Conservation (phyloP, 2,329 filamentous ascomycete genomes). For the Zymoseptoria passerinii region DNA sequence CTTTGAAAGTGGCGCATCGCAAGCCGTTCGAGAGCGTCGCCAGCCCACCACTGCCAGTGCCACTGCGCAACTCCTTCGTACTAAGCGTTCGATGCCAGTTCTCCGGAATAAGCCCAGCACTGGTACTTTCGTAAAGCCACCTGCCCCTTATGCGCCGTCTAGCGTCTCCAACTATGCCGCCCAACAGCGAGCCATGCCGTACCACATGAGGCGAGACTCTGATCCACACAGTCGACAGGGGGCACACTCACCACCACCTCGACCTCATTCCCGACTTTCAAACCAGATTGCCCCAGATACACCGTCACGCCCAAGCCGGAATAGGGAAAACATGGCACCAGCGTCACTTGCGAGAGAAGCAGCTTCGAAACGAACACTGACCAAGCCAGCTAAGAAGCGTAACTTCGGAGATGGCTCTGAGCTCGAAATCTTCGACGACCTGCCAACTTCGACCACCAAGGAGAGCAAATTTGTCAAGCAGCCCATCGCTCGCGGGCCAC, state of each 20-base stretch:
- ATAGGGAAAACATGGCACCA: conserved; percentile 37
- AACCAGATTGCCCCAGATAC: conserved; percentile 43
- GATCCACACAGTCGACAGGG: conserved; percentile 46
- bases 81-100: conserved; percentile 53
- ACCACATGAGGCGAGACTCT: conserved; percentile 74
- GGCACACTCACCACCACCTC: conserved; percentile 38
- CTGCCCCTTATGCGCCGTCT: conserved; percentile 69
- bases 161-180: conserved; percentile 65
- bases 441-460: conserved; percentile 74
- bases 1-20: conserved; percentile 76
- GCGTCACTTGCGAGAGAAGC: conserved; percentile 45
- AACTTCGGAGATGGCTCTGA: conserved; percentile 90
- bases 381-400: conserved; percentile 58
- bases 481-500: conserved; percentile 59
- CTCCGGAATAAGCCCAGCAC: conserved; percentile 39
- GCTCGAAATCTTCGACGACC: conserved; percentile 85
- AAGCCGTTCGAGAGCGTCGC: conserved; percentile 50
- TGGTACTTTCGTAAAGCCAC: conserved; percentile 52
- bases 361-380: conserved; percentile 60
- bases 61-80: conserved; percentile 42
- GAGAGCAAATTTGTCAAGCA: conserved; percentile 79
- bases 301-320: conserved; percentile 35
- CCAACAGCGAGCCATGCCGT: conserved; percentile 53
- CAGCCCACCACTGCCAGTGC: conserved; percentile 47
- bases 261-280: conserved; percentile 41